These are phyloP conservation scores for Salvia rosmarinus DNA, from an alignment of 257 asterid species.

Conservation along the genomic window DNA sequence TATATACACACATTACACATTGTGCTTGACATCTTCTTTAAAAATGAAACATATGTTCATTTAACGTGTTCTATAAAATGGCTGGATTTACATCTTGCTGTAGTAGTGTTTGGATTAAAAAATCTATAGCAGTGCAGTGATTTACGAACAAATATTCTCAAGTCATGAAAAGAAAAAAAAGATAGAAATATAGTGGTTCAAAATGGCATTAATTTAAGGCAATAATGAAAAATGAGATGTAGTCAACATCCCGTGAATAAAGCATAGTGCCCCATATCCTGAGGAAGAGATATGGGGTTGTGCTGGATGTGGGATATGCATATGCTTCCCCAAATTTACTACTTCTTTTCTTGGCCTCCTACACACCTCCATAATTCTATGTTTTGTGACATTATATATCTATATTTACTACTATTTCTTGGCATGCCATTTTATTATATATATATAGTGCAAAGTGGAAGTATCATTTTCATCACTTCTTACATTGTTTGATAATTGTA, in stretches of 20 bases:
- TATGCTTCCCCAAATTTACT: constrained; percentile 23
- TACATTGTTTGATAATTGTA: constrained; percentile 10
- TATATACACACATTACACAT: background rate
- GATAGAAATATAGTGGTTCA: background rate
- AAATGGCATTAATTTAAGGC: background rate
- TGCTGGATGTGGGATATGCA: constrained; percentile 44
- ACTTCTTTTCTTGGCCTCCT: constrained; percentile 25
- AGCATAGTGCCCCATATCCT: constrained; percentile 54
- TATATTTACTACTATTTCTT: background rate
- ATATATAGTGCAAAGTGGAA: constrained; percentile 33
- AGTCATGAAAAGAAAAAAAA: background rate
- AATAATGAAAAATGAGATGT: background rate
- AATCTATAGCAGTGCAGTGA: background rate
- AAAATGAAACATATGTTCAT: too few species aligned
- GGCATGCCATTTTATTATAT: constrained; percentile 15
- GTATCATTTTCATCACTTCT: constrained; percentile 44
- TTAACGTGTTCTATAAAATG: too few species aligned
- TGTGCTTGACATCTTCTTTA: background rate
- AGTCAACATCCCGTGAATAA: constrained; percentile 41
- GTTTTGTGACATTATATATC: constrained; percentile 39
- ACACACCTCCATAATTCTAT: constrained; percentile 41
- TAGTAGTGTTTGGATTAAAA: too few species aligned
- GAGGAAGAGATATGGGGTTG: constrained; percentile 55
- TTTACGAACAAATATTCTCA: background rate
- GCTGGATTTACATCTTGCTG: too few species aligned